phyloP scores from a whole-genome alignment of 371 early-diverging fungal species.

The Mucor indicus region DNA sequence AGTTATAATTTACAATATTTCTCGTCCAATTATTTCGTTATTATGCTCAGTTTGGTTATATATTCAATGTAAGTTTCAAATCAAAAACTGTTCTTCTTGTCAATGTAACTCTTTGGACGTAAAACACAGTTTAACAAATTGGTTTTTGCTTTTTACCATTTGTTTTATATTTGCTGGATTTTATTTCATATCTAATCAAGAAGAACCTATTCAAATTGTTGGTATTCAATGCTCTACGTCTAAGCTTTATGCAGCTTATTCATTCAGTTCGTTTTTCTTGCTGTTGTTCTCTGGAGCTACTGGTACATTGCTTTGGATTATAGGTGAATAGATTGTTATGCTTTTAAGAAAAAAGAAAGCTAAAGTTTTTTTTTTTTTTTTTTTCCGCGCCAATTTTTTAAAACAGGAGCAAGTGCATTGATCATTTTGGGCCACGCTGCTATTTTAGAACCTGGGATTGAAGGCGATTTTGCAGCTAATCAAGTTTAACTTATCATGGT shows the following conservation, averaged over 20 bases:
- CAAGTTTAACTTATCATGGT: slow-evolving; percentile 9
- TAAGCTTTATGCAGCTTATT: slow-evolving; percentile 33
- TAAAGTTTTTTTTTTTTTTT: neutral
- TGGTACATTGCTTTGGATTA: slow-evolving; percentile 52
- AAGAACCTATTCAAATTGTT: slow-evolving; percentile 34
- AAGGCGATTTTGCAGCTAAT: slow-evolving; percentile 39
- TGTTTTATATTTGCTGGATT: slow-evolving; percentile 38
- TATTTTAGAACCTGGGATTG: slow-evolving; percentile 49
- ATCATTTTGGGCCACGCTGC: slow-evolving; percentile 50
- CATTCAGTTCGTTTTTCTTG: slow-evolving; percentile 33
- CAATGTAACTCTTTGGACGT: neutral
- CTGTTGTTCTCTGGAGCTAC: slow-evolving; percentile 50
- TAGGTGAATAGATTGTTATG: slow-evolving; percentile 46
- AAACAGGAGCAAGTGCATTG: slow-evolving; percentile 41
- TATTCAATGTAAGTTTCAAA: slow-evolving; percentile 56
- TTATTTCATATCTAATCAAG: slow-evolving; percentile 28
- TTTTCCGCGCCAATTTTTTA: no score
- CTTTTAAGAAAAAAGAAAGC: no score
- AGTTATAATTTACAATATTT: slow-evolving; percentile 60
- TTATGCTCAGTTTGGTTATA: slow-evolving; percentile 50
- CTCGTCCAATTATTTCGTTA: slow-evolving; percentile 60
- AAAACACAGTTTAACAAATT: slow-evolving; percentile 42
- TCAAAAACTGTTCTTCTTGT: neutral
- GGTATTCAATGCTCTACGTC: slow-evolving; percentile 20
- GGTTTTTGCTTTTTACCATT: slow-evolving; percentile 40